Percentiles rank a stretch among this genome's conserved stretches.
Conservation (phyloP, 306 rosid species). For the Gynostemma pentaphyllum region DNA sequence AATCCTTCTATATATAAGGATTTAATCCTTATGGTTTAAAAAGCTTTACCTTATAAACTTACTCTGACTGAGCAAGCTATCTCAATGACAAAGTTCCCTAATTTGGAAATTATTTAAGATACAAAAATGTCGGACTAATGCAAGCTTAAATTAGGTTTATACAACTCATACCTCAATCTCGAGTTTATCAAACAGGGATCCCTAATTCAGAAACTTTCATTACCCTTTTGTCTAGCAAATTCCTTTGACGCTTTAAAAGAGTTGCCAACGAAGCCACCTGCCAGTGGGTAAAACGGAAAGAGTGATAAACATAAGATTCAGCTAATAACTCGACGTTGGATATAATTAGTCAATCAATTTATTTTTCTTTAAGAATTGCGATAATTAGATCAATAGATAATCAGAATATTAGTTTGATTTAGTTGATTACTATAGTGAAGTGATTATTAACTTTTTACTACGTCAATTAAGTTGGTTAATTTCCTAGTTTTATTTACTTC, state of each 20-base stretch:
- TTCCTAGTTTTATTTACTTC: too few relatives aligned
- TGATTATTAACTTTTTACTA: too few relatives aligned
- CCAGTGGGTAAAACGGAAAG: constrained; percentile 2
- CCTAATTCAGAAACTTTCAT: constrained; percentile 73
- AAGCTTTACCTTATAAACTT: background rate
- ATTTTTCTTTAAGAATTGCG: too few relatives aligned
- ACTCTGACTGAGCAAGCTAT: background rate
- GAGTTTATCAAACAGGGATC: constrained; percentile 38
- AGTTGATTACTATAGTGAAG: too few relatives aligned
- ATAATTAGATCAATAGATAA: too few relatives aligned
- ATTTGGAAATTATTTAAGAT: constrained; percentile 1
- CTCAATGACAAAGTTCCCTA: background rate
- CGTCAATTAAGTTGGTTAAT: too few relatives aligned
- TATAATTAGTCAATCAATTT: too few relatives aligned
- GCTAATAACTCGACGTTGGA: background rate
- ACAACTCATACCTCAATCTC: background rate
- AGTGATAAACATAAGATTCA: background rate
- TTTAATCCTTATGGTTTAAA: too few relatives aligned
- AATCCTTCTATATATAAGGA: too few relatives aligned
- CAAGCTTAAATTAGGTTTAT: background rate
- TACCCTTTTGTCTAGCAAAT: constrained; percentile 41
- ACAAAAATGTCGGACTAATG: background rate
- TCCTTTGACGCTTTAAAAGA: constrained; percentile 43
- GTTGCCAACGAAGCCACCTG: constrained; percentile 74
- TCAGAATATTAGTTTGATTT: too few relatives aligned